Percentiles rank a stretch among this genome's conserved stretches.
phyloP scores from a whole-genome alignment of 2,329 filamentous ascomycete species.

The Aureobasidium vineae region DNA sequence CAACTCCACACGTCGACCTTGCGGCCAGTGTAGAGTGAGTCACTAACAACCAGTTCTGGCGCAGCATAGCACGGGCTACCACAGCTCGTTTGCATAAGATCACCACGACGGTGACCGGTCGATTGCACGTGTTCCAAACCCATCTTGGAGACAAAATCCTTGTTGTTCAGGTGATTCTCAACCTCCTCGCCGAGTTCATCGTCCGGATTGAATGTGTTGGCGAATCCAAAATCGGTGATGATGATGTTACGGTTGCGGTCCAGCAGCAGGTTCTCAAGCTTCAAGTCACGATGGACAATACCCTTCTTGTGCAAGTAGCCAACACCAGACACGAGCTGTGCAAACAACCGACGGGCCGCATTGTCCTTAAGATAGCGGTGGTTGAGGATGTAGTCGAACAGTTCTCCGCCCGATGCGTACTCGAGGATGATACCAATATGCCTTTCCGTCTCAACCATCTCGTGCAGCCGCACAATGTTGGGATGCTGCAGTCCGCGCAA shows the following conservation, averaged over 20 bases:
- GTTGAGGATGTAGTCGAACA: conserved; percentile 98
- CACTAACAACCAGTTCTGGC: conserved; percentile 93
- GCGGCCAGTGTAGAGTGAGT: conserved; percentile 92
- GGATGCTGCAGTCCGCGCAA: conserved; percentile 84
- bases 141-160: conserved; percentile 81
- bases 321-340: conserved; percentile 92
- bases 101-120: conserved; percentile 77
- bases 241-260: conserved; percentile 99
- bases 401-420: conserved; percentile 94
- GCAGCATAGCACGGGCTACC: conserved; percentile 98
- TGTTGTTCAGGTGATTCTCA: conserved; percentile 80
- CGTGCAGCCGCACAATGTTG: conserved; percentile 94
- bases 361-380: conserved; percentile 95
- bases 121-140: conserved; percentile 70
- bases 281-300: conserved; percentile 95
- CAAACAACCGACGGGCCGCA: conserved; percentile 84
- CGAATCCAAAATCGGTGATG: conserved; percentile 98
- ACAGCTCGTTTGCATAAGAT: conserved; percentile 98
- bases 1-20: conserved; percentile 99
- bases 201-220: conserved; percentile 88
- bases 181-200: conserved; percentile 90
- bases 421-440: conserved; percentile 98
- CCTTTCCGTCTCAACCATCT: conserved; percentile 97
- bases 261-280: conserved; percentile 90
- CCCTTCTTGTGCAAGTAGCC: conserved; percentile 98